phyloP scores from a whole-genome alignment of 192 early-diverging fungal species.

The Coemansia biformis region DNA sequence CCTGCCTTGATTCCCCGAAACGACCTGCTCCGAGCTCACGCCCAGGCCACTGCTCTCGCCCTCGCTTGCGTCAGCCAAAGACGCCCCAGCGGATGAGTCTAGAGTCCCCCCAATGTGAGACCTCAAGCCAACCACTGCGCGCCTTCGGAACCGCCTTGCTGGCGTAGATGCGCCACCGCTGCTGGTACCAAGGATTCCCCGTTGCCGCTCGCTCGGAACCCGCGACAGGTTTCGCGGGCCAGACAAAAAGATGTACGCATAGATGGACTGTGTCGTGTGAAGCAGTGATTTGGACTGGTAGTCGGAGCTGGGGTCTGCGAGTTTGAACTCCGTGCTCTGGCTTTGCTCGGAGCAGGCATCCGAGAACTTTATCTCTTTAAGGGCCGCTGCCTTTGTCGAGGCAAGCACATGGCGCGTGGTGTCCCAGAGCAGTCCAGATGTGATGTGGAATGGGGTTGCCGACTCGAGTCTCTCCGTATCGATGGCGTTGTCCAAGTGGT shows the following conservation, averaged over 20 bases:
- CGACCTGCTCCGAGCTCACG: no score
- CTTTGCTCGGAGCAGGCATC: conserved; percentile 10
- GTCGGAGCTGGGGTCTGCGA: conserved; percentile 1
- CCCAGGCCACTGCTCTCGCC: no score
- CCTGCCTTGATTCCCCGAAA: no score
- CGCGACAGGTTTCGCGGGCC: conserved; percentile 14
- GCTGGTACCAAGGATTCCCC: no score
- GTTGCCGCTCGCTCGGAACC: no score
- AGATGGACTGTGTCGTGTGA: conserved; percentile 12
- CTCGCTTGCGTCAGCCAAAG: no score
- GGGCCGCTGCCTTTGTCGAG: not conserved
- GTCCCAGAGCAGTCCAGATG: conserved; percentile 31
- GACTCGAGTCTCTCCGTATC: conserved; percentile 14
- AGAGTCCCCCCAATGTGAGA: no score
- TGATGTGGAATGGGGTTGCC: conserved; percentile 31
- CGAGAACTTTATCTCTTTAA: conserved; percentile 7
- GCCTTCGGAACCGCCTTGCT: no score
- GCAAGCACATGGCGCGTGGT: conserved; percentile 34
- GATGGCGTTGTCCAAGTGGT: conserved; percentile 9
- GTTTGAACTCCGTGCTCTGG: conserved; percentile 2
- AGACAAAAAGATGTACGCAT: conserved; percentile 14
- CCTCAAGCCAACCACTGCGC: no score
- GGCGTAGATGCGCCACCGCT: no score
- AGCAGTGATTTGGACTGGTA: conserved; percentile 12
- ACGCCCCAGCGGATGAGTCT: no score